Evolutionary conservation across 2,329 filamentous ascomycete species (phyloP).

Genomic region (Talaromyces sp.): DNA sequence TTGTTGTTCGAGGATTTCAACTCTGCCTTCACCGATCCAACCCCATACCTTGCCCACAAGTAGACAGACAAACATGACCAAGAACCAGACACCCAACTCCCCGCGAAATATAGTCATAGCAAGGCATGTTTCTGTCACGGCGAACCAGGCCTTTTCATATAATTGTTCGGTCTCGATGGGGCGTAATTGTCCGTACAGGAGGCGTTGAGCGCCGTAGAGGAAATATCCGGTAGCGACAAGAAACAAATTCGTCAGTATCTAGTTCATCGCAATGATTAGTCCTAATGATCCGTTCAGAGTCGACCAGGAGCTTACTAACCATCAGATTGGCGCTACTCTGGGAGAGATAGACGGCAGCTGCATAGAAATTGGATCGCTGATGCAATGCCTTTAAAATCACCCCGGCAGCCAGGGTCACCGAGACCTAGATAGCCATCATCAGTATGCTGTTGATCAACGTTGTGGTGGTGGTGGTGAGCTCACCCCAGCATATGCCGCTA

Average conservation of each 20-base stretch:
- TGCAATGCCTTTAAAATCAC: constrained; percentile 89
- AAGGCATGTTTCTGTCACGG: constrained; percentile 91
- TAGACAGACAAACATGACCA: constrained; percentile 92
- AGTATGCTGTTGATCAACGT: constrained; percentile 13
- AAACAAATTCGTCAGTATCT: constrained; percentile 85
- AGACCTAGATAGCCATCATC: constrained; percentile 58
- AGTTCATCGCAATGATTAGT: not conserved
- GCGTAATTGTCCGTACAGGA: constrained; percentile 86
- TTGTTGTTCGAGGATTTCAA: constrained; percentile 93
- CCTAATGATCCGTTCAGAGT: not conserved
- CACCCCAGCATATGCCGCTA: constrained; percentile 54
- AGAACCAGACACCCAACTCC: constrained; percentile 88
- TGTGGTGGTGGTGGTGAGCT: not conserved
- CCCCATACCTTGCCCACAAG: constrained; percentile 96
- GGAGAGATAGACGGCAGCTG: constrained; percentile 91
- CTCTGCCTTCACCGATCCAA: constrained; percentile 93
- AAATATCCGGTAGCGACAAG: constrained; percentile 77
- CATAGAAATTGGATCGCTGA: constrained; percentile 97
- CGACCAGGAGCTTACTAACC: constrained; percentile 52
- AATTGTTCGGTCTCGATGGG: constrained; percentile 95
- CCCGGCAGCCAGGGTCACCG: constrained; percentile 76
- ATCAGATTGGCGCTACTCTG: constrained; percentile 95
- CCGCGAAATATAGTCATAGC: constrained; percentile 99
- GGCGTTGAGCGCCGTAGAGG: constrained; percentile 81
- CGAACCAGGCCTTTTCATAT: constrained; percentile 97